phyloP scores from a whole-genome alignment of 1,139 yeast genomes.

The Saccharomyces uvarum region DNA sequence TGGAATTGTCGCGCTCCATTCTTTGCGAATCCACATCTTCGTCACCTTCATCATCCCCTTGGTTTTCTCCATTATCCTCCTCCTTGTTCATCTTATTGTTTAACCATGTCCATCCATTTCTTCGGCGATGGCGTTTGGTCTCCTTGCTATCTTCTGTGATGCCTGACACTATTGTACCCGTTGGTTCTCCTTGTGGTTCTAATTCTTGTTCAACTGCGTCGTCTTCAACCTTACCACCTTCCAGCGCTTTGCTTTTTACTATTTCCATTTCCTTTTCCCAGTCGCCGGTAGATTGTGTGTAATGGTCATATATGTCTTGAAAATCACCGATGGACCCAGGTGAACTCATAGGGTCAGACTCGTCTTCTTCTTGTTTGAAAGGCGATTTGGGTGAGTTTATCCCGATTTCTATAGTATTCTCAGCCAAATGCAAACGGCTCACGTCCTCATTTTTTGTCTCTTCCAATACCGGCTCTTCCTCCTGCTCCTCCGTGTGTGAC shows the following conservation, averaged over 20 bases:
- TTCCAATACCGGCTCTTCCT: not conserved
- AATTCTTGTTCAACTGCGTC: not conserved
- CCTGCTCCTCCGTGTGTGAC: slow-evolving; percentile 2
- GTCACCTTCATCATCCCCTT: slow-evolving; percentile 4
- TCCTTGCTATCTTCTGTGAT: slow-evolving; percentile 2
- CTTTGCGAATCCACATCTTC: not conserved
- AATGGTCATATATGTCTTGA: slow-evolving; percentile 20
- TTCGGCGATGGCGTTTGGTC: slow-evolving; percentile 6
- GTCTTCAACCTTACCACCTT: not conserved
- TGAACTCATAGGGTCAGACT: slow-evolving; percentile 7
- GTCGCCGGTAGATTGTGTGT: slow-evolving; percentile 14
- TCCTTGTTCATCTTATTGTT: slow-evolving; percentile 29
- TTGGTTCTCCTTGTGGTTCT: not conserved
- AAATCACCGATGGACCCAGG: slow-evolving; percentile 20
- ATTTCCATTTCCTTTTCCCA: slow-evolving; percentile 5
- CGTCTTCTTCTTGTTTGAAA: not conserved
- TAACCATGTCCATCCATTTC: slow-evolving; percentile 16
- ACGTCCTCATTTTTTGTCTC: not conserved
- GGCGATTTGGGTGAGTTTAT: not conserved
- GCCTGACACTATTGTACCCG: not conserved
- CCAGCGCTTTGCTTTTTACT: slow-evolving; percentile 3
- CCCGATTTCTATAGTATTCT: not conserved
- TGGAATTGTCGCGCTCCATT: not conserved
- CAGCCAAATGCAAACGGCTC: not conserved
- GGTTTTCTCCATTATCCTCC: slow-evolving; percentile 12